phyloP scores from a whole-genome alignment of 257 asterid species.

The Salvia rosmarinus region DNA sequence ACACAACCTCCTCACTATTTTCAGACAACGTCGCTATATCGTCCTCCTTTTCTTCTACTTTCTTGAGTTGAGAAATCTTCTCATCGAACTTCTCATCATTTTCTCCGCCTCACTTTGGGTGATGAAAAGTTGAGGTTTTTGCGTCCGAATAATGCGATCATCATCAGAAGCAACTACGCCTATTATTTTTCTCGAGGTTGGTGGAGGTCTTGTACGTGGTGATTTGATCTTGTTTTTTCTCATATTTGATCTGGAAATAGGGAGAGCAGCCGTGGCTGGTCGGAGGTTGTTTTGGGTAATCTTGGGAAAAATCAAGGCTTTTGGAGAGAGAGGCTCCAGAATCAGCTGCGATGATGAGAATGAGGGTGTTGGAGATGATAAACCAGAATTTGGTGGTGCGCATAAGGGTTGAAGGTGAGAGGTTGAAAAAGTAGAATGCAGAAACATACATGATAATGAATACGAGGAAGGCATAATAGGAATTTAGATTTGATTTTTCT shows the following conservation, averaged over 20 bases:
- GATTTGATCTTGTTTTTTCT: background rate
- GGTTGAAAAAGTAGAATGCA: slow-evolving; percentile 53
- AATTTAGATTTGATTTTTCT: slow-evolving; percentile 41
- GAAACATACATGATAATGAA: slow-evolving; percentile 47
- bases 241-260: background rate
- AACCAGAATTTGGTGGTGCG: slow-evolving; percentile 72
- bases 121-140: too few relatives aligned
- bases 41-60: background rate
- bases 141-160: background rate
- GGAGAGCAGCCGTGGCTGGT: background rate
- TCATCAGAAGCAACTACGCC: slow-evolving; percentile 19
- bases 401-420: slow-evolving; percentile 53
- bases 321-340: slow-evolving; percentile 47
- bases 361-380: slow-evolving; percentile 61
- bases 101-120: background rate
- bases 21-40: background rate
- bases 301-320: slow-evolving; percentile 30
- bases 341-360: slow-evolving; percentile 64
- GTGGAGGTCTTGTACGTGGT: slow-evolving; percentile 3
- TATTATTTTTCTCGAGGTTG: slow-evolving; percentile 45
- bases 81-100: background rate
- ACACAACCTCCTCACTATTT: slow-evolving; percentile 17
- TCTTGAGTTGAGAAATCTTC: background rate
- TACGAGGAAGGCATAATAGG: slow-evolving; percentile 51
- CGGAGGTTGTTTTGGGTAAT: background rate